Percentiles rank a stretch among this genome's conserved stretches.
These are phyloP conservation scores for Cymodocea nodosa DNA, from an alignment of 116 monocot species.

Conservation along the genomic window DNA sequence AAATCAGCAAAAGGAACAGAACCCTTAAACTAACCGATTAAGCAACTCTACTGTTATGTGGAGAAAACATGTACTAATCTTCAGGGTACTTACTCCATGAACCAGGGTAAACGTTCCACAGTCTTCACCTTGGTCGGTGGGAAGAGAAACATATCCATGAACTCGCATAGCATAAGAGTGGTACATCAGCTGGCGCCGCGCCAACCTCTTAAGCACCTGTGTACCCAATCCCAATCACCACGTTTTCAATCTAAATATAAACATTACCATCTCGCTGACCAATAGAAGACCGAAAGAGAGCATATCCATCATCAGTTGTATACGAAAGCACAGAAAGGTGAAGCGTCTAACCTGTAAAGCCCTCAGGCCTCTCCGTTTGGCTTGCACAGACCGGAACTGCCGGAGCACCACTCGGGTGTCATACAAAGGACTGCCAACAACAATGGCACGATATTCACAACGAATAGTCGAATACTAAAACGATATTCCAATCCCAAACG, in stretches of 20 bases:
- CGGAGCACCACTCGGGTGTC: slow-evolving; percentile 79
- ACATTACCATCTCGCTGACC: not conserved
- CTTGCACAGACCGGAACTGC: slow-evolving; percentile 54
- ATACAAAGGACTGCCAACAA: slow-evolving; percentile 38
- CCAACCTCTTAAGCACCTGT: slow-evolving; percentile 80
- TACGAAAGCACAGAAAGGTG: not conserved
- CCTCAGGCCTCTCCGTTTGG: slow-evolving; percentile 68
- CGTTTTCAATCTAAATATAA: too few relatives aligned
- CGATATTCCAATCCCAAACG: not conserved
- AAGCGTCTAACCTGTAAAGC: slow-evolving; percentile 46
- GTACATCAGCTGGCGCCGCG: slow-evolving; percentile 68
- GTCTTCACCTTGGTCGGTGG: slow-evolving; percentile 9
- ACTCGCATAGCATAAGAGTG: slow-evolving; percentile 89
- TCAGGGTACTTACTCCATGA: slow-evolving; percentile 50
- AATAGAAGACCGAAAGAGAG: not conserved
- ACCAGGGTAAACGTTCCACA: slow-evolving; percentile 52
- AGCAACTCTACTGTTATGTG: not conserved
- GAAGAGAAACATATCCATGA: slow-evolving; percentile 58
- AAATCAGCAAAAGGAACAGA: not conserved
- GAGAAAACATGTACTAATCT: not conserved
- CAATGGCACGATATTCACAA: not conserved
- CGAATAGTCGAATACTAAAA: not conserved
- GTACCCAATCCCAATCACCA: not conserved
- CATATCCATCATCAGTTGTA: not conserved
- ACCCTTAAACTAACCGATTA: not conserved